Percentiles rank a stretch among this genome's conserved stretches.
phyloP scores from a whole-genome alignment of 2,329 filamentous ascomycete species.

The Fonsecaea erecta region DNA sequence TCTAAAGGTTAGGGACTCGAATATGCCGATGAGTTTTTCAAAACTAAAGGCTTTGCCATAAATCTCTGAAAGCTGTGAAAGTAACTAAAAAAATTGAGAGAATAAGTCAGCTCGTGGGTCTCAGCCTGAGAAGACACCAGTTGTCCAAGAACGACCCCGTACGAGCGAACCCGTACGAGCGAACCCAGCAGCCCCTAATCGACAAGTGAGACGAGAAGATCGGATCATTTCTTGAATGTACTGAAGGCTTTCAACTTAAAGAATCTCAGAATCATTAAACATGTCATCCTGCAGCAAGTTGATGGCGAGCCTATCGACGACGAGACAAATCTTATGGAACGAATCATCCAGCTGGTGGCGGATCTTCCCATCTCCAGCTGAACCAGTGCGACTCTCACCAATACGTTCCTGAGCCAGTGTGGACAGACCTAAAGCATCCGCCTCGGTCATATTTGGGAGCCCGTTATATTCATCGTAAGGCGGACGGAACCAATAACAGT shows the following conservation, averaged over 20 bases:
- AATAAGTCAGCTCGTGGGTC: background rate
- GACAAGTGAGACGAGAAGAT: conserved; percentile 19
- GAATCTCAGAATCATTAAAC: conserved; percentile 49
- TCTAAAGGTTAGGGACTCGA: background rate
- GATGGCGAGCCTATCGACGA: conserved; percentile 64
- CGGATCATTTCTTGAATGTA: conserved; percentile 44
- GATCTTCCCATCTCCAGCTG: conserved; percentile 45
- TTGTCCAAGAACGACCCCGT: conserved; percentile 7
- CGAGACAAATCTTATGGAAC: conserved; percentile 66
- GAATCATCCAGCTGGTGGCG: conserved; percentile 54
- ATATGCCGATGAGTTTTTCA: conserved; percentile 22
- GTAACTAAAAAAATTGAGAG: conserved; percentile 10
- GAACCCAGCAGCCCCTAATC: conserved; percentile 13
- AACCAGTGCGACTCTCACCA: conserved; percentile 49
- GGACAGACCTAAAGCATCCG: conserved; percentile 61
- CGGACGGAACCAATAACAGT: conserved; percentile 57
- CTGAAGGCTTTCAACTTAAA: conserved; percentile 54
- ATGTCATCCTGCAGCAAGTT: conserved; percentile 48
- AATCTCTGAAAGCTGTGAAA: conserved; percentile 10
- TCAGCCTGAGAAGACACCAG: conserved; percentile 5
- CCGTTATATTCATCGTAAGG: conserved; percentile 43
- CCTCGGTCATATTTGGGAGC: conserved; percentile 52
- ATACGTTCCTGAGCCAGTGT: conserved; percentile 59
- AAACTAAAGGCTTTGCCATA: conserved; percentile 24
- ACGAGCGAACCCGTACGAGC: no score